Evolutionary conservation across 139 green algal genomes (phyloP), one percentile per base, ranked within the genome.

Genomic region (Chlamydomonas eustigma): DNA sequence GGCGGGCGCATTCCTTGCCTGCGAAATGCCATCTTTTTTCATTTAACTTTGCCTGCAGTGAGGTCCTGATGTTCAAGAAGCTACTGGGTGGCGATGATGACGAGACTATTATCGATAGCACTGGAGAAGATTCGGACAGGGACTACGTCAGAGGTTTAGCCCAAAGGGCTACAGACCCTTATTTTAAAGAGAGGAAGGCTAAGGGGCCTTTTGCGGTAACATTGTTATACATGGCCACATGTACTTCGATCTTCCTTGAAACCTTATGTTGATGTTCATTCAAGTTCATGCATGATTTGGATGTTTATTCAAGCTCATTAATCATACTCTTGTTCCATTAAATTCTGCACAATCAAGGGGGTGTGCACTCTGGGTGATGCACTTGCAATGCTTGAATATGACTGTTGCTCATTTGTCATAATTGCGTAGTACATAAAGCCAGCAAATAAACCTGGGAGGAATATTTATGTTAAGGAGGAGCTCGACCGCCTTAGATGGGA

Each of bases 371-470:
- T n/a, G n/a, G n/a, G n/a, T n/a, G n/a, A n/a, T n/a, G n/a, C n/a
- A n/a, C n/a, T n/a, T n/a, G n/a, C n/a, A n/a, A n/a, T n/a, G n/a
- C n/a, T n/a, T n/a, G n/a, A n/a, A n/a, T n/a, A n/a, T n/a, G n/a
- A n/a, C n/a, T n/a, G n/a, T n/a, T n/a, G n/a, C n/a, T n/a, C n/a
- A n/a, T n/a, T n/a, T n/a, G n/a, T n/a, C n/a, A n/a, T n/a, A n/a
- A n/a, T n/a, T n/a, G n/a, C n/a, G 63, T 65, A 82, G 77, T 82
- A 78, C 37, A 30, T 78, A 2, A 82, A 82, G 58, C 78, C 73
- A 32, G 51, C 74, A 6, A 32, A 80, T 74, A 80, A 77, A 51
- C 74, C 73, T 0, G 78, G 74, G 0, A 67, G 51, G 8, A 65
- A 73, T 39, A 75, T 78, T 34, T 84, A 84, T 39, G 39, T 80